Base-by-base conservation (phyloP, 1,284 basidiomycete genomes). In the Sanghuangporus weigelae region DNA sequence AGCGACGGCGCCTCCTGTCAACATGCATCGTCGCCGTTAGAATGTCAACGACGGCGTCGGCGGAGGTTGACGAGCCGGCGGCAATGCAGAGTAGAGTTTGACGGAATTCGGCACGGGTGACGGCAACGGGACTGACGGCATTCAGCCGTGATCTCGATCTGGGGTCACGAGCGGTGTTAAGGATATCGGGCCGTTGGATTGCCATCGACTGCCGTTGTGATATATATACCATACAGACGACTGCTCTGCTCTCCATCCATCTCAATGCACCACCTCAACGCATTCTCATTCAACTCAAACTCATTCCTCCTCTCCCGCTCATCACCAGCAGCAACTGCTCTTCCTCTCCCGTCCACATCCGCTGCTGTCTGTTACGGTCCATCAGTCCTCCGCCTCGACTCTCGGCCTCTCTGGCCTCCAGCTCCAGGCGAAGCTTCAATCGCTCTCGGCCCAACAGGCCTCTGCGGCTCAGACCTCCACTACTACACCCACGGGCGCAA, bases 391-490 rank as follows among this genome's bases (percentile, higher is more conserved):
- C 86, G 84, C 69, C 70, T 87, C 72, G 90, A 92, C 71, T 76
- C 85, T 57, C 87, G 90, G 63, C 79, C 80, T 59, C 73, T 86
- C 69, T 85, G 83, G 80, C 83, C 86, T 0, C 93, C 92, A 36
- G 78, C 81, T 16, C 76, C 81, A 23, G 83, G 84, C 68, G 80
- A 90, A 44, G 90, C 85, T 44, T 89, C 92, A 76, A 84, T 95
- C 72, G 79, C 82, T 65, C 79, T 97, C 68, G 81, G 83, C 59
- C 81, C 92, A 48, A 98, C 95, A 11, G 96, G 95, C 59, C 84
- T 98, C 59, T 98, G 96, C 72, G 96, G 95, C 59, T 92, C 88
- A 64, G 95, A 96, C 75, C 76, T 95, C 16, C 94, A 97, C 77
- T 96, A 96, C 78, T 96, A 92, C 76, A 74, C 81, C 31, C 89